These are phyloP conservation scores for Avena eriantha DNA, from an alignment of 176 grass and related monocot genomes.

Conservation along the genomic window DNA sequence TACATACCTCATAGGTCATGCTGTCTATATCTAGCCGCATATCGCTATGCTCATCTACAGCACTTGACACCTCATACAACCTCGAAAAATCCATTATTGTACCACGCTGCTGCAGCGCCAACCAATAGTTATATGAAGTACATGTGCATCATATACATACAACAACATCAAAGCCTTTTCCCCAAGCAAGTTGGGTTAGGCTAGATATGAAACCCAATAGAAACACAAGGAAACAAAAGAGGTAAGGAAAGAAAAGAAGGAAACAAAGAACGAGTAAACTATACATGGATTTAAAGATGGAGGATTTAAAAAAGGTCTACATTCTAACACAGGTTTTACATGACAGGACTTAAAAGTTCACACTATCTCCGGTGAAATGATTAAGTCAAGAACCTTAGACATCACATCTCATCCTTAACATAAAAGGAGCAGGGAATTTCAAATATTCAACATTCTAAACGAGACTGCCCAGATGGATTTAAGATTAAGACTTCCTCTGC, in stretches of 20 bases:
- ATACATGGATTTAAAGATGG: constrained; percentile 9
- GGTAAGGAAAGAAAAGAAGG: too few species aligned
- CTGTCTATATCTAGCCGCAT: constrained; percentile 79
- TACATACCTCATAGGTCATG: constrained; percentile 78
- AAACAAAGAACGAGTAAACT: too few species aligned
- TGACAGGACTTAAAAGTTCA: constrained; percentile 13
- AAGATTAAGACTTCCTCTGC: constrained; percentile 4
- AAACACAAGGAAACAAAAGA: too few species aligned
- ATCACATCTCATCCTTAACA: not conserved
- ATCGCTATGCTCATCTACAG: constrained; percentile 71
- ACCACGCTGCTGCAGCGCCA: constrained; percentile 56
- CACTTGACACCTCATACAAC: constrained; percentile 56
- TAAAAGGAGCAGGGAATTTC: not conserved
- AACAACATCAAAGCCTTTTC: constrained; percentile 1
- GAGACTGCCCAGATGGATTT: not conserved
- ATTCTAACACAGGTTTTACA: not conserved
- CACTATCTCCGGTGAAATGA: not conserved
- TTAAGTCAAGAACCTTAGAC: not conserved
- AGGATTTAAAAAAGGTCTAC: not conserved
- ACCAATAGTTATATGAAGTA: constrained; percentile 41
- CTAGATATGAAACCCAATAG: too few species aligned
- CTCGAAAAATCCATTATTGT: constrained; percentile 53
- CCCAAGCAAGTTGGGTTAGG: too few species aligned
- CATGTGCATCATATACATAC: not conserved
- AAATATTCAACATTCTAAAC: not conserved